Evolutionary conservation across 305 asterid genomes (phyloP).

Genomic region (Rubia peregrina): DNA sequence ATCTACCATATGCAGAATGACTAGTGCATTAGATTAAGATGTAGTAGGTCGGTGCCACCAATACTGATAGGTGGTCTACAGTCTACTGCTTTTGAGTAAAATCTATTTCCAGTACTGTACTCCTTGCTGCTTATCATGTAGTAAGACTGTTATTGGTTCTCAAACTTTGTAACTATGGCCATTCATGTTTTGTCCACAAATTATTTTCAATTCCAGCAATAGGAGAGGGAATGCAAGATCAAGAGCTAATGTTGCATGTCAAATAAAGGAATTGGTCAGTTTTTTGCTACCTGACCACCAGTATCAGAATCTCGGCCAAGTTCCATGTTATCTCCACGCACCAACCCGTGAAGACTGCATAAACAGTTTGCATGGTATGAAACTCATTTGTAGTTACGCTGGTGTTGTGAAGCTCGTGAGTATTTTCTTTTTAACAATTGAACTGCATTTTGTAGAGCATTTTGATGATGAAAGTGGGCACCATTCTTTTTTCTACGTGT

Average conservation of each 20-base stretch:
- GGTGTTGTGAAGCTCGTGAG: not conserved
- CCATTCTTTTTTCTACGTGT: too few relatives aligned
- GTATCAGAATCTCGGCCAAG: constrained; percentile 78
- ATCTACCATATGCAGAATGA: constrained; percentile 29
- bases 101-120: not conserved
- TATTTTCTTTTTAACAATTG: not conserved
- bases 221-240: not conserved
- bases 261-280: constrained; percentile 14
- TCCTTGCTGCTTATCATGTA: not conserved
- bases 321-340: constrained; percentile 79
- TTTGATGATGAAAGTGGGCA: too few relatives aligned
- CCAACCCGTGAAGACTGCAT: constrained; percentile 63
- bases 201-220: not conserved
- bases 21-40: not conserved
- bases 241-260: not conserved
- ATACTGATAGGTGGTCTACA: not conserved
- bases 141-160: not conserved
- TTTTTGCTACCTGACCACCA: constrained; percentile 55
- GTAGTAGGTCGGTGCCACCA: not conserved
- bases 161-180: not conserved
- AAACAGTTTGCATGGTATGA: constrained; percentile 19
- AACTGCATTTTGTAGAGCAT: not conserved
- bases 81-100: not conserved
- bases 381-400: constrained; percentile 7
- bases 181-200: too few relatives aligned